Conservation (phyloP, 176 grass and related monocot species). For the Neostapfia colusana region DNA sequence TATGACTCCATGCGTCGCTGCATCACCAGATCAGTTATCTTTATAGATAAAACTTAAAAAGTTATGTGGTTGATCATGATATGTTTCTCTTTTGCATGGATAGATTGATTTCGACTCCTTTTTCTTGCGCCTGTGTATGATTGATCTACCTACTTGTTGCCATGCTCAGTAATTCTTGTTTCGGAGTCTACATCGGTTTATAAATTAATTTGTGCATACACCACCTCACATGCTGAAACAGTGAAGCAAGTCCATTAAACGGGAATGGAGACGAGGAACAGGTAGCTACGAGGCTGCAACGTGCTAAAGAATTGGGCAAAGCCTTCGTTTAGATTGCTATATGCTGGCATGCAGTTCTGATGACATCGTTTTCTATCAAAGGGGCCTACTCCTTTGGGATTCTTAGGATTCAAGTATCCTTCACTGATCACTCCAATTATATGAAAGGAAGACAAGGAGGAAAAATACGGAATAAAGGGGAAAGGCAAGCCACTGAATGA, state of each 20-base stretch:
- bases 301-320: conserved; percentile 54
- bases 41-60: background rate
- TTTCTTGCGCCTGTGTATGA: conserved; percentile 21
- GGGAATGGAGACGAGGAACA: conserved; percentile 26
- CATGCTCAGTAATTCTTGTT: conserved; percentile 24
- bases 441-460: conserved; percentile 39
- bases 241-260: conserved; percentile 45
- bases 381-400: conserved; percentile 54
- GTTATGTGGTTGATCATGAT: conserved; percentile 16
- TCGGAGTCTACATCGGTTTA: conserved; percentile 42
- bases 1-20: conserved; percentile 3
- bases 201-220: conserved; percentile 28
- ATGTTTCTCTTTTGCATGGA: conserved; percentile 36
- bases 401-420: conserved; percentile 59
- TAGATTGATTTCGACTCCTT: conserved; percentile 38
- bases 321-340: conserved; percentile 67
- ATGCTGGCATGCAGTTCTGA: conserved; percentile 59
- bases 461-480: conserved; percentile 31
- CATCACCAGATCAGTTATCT: background rate
- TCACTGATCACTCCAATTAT: conserved; percentile 47
- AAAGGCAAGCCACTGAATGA: conserved; percentile 42
- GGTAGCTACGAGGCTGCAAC: conserved; percentile 34
- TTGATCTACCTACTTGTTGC: conserved; percentile 29
- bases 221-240: conserved; percentile 53
- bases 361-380: conserved; percentile 59